Evolutionary conservation across 2,329 filamentous ascomycete genomes (phyloP), one percentile per base, ranked within the genome.

Genomic region (Cercospora sesami): DNA sequence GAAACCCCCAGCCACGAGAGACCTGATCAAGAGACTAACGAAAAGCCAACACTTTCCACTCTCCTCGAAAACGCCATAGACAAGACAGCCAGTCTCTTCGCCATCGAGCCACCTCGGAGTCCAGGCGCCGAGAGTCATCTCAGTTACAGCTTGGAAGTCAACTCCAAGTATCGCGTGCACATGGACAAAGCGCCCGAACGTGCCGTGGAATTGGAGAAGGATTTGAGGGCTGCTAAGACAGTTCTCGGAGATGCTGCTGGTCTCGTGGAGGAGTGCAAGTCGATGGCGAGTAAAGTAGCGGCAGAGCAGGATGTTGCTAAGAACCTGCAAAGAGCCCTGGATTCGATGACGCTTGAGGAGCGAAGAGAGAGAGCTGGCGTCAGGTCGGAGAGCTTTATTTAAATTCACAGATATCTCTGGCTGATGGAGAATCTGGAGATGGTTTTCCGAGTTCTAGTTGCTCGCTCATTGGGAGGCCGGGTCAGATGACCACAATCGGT

Each of bases 91-190:
- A 59, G 16, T 16, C 63, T 64, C 51, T 64, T 64, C 26, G 53
- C 51, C 1, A 59, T 64, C 63, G 51, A 58, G 18, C 63, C 63
- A 30, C 63, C 63, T 42, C 26, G 61, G 4, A 59, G 53, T n/a
- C 63, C 63, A n/a, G 14, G 39, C 16, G 63, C 63, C 1, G 63
- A 65, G 36, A 48, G 26, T 31, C 53, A 58, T 14, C 26, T 66
- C 28, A 61, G 64, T 28, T 66, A 60, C 39, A 60, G 45, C 58
- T 23, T 66, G 18, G 42, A 21, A 9, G 64, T 66, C 14, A 66
- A 66, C 36, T 58, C 64, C 39, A 66, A 61, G 16, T 66, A 66
- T 61, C 64, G 58, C 28, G 45, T 58, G 21, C 64, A 66, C 42
- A 61, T 66, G 57, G 64, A 66, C 42, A 42, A 66, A 7, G 64